These are phyloP conservation scores for Carex arenaria DNA, from an alignment of 202 grass and related monocot genomes.

Conservation along the genomic window DNA sequence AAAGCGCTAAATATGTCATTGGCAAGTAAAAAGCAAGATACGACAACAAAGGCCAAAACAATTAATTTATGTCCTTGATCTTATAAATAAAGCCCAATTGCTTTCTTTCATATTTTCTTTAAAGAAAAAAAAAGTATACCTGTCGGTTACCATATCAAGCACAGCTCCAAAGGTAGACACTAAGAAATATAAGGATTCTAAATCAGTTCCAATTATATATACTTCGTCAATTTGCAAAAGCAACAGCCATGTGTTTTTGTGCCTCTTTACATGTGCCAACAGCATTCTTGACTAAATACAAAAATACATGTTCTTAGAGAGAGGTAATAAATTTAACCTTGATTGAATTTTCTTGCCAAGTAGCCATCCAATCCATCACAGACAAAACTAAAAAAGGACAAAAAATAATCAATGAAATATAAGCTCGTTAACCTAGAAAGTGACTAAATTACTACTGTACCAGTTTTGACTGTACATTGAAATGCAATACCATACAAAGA, in stretches of 20 bases:
- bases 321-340: conserved; percentile 49
- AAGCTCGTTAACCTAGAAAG: background rate
- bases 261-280: background rate
- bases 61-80: background rate
- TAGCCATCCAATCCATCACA: conserved; percentile 92
- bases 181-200: conserved; percentile 19
- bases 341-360: conserved; percentile 90
- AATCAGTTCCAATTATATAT: background rate
- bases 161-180: conserved; percentile 97
- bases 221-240: background rate
- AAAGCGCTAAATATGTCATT: background rate
- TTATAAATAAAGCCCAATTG: background rate
- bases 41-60: conserved; percentile 8
- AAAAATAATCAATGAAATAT: conserved; percentile 11
- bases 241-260: background rate
- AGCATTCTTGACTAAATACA: background rate
- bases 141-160: conserved; percentile 98
- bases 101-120: conserved; percentile 11
- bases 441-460: background rate
- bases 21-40: background rate
- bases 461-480: background rate
- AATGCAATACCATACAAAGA: background rate
- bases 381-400: conserved; percentile 58
- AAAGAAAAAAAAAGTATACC: conserved; percentile 33
- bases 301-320: background rate